Evolutionary conservation across 257 asterid species (phyloP).

Genomic region (Cinchona pubescens): DNA sequence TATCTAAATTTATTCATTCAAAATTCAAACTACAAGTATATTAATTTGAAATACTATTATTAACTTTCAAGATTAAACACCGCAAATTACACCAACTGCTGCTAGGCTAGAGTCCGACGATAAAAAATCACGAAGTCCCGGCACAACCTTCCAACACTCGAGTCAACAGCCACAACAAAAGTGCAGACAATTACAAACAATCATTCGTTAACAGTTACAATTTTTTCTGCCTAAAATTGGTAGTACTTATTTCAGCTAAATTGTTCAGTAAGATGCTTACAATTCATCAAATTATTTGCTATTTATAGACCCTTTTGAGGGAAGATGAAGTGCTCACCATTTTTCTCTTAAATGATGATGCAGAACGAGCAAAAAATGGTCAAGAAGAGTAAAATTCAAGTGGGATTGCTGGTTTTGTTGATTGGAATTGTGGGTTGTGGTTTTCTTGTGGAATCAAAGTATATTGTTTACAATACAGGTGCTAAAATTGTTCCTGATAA

Average conservation of each 20-base stretch:
- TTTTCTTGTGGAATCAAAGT: slow-evolving; percentile 51
- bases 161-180: no score
- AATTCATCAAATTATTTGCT: not conserved
- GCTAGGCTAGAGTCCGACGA: no score
- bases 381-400: not conserved
- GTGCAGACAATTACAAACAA: not conserved
- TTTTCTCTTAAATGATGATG: no score
- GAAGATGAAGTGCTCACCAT: not conserved
- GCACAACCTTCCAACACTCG: no score
- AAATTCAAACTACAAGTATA: no score
- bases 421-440: slow-evolving; percentile 8
- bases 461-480: slow-evolving; percentile 74
- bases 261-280: no score
- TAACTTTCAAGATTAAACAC: no score
- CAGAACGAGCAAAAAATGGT: slow-evolving; percentile 7
- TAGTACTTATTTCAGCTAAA: slow-evolving; percentile 1
- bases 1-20: no score
- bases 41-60: no score
- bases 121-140: no score
- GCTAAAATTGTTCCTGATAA: slow-evolving; percentile 56
- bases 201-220: not conserved
- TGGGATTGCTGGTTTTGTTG: slow-evolving; percentile 4
- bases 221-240: not conserved
- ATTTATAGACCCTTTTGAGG: not conserved
- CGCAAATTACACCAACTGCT: no score